phyloP scores from a whole-genome alignment of 1,284 basidiomycete species.

The Ustilago loliicola region DNA sequence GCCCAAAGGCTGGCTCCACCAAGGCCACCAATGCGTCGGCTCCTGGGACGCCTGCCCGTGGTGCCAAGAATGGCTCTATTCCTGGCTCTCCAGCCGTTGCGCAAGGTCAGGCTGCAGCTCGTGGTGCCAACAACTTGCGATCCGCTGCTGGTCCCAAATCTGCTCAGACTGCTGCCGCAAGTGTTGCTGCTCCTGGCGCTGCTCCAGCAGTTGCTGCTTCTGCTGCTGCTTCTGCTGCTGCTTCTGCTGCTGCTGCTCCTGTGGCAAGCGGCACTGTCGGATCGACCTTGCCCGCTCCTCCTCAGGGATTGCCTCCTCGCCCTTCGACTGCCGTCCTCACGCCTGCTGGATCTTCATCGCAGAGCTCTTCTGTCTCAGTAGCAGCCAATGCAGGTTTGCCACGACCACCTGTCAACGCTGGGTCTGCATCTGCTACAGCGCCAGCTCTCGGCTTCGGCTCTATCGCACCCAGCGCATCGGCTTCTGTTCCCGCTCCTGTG shows the following conservation, averaged over 20 bases:
- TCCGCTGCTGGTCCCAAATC: constrained; percentile 19
- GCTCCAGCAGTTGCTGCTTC: constrained; percentile 14
- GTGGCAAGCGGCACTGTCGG: constrained; percentile 13
- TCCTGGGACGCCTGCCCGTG: constrained; percentile 36
- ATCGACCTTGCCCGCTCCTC: constrained; percentile 57
- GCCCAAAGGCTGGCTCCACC: constrained; percentile 21
- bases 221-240: constrained; percentile 9
- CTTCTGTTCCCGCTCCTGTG: constrained; percentile 18
- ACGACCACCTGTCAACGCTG: constrained; percentile 46
- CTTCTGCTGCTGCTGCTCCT: constrained; percentile 11
- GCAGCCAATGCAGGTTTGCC: constrained; percentile 54
- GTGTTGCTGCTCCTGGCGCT: constrained; percentile 11
- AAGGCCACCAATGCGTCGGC: constrained; percentile 20
- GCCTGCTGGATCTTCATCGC: constrained; percentile 34
- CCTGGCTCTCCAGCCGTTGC: constrained; percentile 35
- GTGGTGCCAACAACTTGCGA: constrained; percentile 12
- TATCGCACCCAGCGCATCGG: constrained; percentile 31
- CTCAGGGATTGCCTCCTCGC: constrained; percentile 60
- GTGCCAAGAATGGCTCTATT: constrained; percentile 35
- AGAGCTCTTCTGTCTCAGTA: constrained; percentile 43
- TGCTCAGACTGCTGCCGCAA: constrained; percentile 4
- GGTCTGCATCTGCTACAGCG: constrained; percentile 12
- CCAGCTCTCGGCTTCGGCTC: constrained; percentile 50
- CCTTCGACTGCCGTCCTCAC: constrained; percentile 53
- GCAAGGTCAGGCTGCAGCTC: constrained; percentile 19